phyloP scores from a whole-genome alignment of 257 asterid species.

The Solanum sparsipilum region DNA sequence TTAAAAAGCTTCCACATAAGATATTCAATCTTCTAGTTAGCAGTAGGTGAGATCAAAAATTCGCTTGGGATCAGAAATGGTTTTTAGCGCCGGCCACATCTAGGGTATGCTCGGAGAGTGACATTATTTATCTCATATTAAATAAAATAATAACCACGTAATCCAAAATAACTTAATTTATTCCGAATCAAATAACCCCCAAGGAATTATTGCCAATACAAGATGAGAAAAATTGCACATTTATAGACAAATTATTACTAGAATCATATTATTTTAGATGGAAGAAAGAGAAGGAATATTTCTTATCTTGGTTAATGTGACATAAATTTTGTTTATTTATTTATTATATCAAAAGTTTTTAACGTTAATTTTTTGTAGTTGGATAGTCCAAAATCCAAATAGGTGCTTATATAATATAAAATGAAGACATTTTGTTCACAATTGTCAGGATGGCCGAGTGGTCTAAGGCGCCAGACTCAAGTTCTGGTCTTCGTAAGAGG shows the following conservation, averaged over 20 bases:
- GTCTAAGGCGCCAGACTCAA: slow-evolving; percentile 98
- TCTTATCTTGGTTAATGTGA: background rate
- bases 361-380: background rate
- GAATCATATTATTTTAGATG: background rate
- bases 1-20: background rate
- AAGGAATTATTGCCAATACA: background rate
- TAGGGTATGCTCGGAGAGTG: too few species aligned
- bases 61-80: background rate
- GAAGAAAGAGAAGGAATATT: background rate
- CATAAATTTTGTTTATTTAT: background rate
- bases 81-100: background rate
- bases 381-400: background rate
- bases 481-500: slow-evolving; percentile 74
- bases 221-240: background rate
- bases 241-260: too few species aligned
- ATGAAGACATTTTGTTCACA: too few species aligned
- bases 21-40: background rate
- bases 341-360: background rate
- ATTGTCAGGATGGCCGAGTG: slow-evolving; percentile 90
- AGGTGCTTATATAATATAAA: background rate
- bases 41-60: background rate
- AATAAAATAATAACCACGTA: too few species aligned
- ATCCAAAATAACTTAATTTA: too few species aligned
- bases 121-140: background rate
- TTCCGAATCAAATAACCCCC: background rate